Conservation (phyloP, 352 stramenopile species). For the Nothophytophthora sp. region DNA sequence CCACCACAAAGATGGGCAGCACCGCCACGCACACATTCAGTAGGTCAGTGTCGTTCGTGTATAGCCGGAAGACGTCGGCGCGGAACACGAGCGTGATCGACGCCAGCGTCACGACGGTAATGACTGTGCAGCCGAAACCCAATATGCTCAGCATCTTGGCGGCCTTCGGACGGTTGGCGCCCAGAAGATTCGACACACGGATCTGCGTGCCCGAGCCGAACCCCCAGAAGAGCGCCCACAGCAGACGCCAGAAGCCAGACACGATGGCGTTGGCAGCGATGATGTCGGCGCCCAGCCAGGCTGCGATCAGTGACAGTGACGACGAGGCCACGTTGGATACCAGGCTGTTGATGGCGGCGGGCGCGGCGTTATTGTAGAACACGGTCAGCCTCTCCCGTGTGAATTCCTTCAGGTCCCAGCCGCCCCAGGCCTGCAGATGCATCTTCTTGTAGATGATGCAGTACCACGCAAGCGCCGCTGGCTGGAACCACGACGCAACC, state of each 20-base stretch:
- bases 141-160: slow-evolving; percentile 48
- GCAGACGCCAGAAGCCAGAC: slow-evolving; percentile 45
- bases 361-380: slow-evolving; percentile 50
- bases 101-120: slow-evolving; percentile 35
- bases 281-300: slow-evolving; percentile 51
- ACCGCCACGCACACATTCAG: slow-evolving; percentile 26
- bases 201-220: slow-evolving; percentile 68
- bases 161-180: slow-evolving; percentile 45
- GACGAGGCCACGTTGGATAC: slow-evolving; percentile 54
- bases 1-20: slow-evolving; percentile 31
- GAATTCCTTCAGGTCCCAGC: slow-evolving; percentile 47
- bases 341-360: slow-evolving; percentile 43
- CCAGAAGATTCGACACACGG: slow-evolving; percentile 59
- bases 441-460: slow-evolving; percentile 63
- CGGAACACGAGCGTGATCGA: slow-evolving; percentile 27
- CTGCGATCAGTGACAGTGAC: slow-evolving; percentile 48
- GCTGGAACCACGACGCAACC: slow-evolving; percentile 67
- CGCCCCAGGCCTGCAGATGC: slow-evolving; percentile 55
- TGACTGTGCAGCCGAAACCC: slow-evolving; percentile 46
- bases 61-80: slow-evolving; percentile 29
- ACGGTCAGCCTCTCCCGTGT: slow-evolving; percentile 40
- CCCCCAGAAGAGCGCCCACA: slow-evolving; percentile 66
- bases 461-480: slow-evolving; percentile 57
- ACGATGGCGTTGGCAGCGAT: slow-evolving; percentile 60
- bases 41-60: slow-evolving; percentile 35